Evolutionary conservation across 164 flowering plant genomes (phyloP), one percentile per base, ranked within the genome.

Genomic region (Stephania cephalantha): DNA sequence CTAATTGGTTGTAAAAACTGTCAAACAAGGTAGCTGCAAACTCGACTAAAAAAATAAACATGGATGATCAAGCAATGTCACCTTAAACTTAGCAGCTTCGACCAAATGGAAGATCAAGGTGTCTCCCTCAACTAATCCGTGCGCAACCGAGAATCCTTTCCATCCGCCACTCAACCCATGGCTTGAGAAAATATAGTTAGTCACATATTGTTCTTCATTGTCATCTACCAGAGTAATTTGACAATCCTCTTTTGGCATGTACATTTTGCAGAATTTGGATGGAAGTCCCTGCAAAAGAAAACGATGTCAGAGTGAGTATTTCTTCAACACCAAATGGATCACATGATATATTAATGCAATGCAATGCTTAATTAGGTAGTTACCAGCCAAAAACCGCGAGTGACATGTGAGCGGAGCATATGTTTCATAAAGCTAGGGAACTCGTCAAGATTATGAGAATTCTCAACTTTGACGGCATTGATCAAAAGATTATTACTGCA

Each of bases 381-480:
- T 79, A 87, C 87, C 86, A 87, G 71, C 84, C 85, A 85, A 78
- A 82, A 81, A 3, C 84, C 81, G 35, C 48, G 9, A 70, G 69
- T 55, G 25, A 86, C 85, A 82, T 88, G 84, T n/a, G 89, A 86
- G 0, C 71, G 78, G 44, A 73, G 71, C 88, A 88, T 81, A 31
- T 46, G 1, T 66, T 83, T 86, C 10, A 81, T 70, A 69, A 85
- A 79, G 76, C 84, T 86, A 70, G 88, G 88, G 22, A 72, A 79
- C n/a, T 55, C 18, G 0, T 35, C 4, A 35, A 81, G 50, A 4
- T 73, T 76, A 2, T 84, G 72, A 52, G 65, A 80, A n/a, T 79
- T 75, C 68, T 73, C 81, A 69, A 88, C 55, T 31, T 53, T 64
- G 58, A 22, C 73, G 52, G 45, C 35, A 20, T 46, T 46, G 10